phyloP scores from a whole-genome alignment of 2,329 filamentous ascomycete genomes.

The Daldinia eschscholtzii region DNA sequence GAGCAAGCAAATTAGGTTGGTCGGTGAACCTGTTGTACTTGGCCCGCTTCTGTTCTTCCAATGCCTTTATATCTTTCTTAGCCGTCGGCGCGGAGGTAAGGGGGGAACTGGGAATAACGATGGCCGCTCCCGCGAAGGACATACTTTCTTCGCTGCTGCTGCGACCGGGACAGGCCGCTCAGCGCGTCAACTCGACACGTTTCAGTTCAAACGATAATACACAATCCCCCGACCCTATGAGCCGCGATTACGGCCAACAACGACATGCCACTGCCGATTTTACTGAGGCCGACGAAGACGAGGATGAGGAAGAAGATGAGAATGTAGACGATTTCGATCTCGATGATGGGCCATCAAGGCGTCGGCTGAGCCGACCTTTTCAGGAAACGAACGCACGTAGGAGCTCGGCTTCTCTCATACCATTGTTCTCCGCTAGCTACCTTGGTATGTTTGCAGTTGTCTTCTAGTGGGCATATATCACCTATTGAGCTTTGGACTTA shows the following conservation, averaged over 20 bases:
- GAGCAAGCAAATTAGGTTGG: slow-evolving; percentile 22
- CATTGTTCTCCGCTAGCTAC: slow-evolving; percentile 83
- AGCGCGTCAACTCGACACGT: slow-evolving; percentile 46
- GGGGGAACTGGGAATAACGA: slow-evolving; percentile 39
- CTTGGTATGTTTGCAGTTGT: slow-evolving; percentile 67
- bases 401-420: slow-evolving; percentile 62
- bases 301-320: slow-evolving; percentile 57
- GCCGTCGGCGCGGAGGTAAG: slow-evolving; percentile 40
- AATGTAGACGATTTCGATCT: slow-evolving; percentile 48
- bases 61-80: slow-evolving; percentile 42
- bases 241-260: slow-evolving; percentile 54
- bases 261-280: slow-evolving; percentile 74
- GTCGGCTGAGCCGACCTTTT: slow-evolving; percentile 51
- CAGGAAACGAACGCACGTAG: slow-evolving; percentile 56
- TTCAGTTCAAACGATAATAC: slow-evolving; percentile 46
- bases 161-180: slow-evolving; percentile 45
- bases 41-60: slow-evolving; percentile 22
- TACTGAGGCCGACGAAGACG: slow-evolving; percentile 71
- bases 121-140: slow-evolving; percentile 50
- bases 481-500: slow-evolving; percentile 12
- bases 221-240: slow-evolving; percentile 49
- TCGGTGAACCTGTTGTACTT: slow-evolving; percentile 22
- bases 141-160: slow-evolving; percentile 52
- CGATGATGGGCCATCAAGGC: slow-evolving; percentile 45
- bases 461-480: slow-evolving; percentile 2